These are phyloP conservation scores for Neurospora sp. DNA, from an alignment of 495 filamentous ascomycete genomes.

Conservation along the genomic window DNA sequence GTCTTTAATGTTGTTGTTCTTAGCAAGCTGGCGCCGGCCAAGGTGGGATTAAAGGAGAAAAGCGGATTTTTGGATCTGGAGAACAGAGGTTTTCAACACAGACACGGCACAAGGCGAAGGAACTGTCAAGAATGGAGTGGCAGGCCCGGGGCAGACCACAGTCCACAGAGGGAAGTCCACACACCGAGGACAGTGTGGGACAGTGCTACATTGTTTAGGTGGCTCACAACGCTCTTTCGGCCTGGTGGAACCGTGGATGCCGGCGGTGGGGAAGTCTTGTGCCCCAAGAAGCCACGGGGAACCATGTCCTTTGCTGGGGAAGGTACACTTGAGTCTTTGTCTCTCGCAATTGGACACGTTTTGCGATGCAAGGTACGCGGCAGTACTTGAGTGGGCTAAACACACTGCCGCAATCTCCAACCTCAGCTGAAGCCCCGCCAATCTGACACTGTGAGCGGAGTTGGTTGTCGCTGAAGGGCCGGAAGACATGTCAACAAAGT, in stretches of 20 bases:
- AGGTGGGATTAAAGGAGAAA: conserved; percentile 11
- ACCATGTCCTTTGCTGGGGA: not conserved
- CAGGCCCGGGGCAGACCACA: not conserved
- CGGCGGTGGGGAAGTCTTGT: not conserved
- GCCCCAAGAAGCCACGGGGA: not conserved
- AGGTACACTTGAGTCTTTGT: not conserved
- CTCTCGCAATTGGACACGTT: not conserved
- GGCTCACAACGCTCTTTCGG: not conserved
- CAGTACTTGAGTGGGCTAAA: conserved; percentile 2
- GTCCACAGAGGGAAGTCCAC: not conserved
- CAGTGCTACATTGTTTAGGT: not conserved
- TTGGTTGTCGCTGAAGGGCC: not conserved
- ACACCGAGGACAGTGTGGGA: not conserved
- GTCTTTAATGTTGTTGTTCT: not conserved
- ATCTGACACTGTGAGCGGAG: not conserved
- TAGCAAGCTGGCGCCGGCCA: not conserved
- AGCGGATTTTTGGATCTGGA: conserved; percentile 24
- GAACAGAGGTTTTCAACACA: conserved; percentile 13
- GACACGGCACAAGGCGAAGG: not conserved
- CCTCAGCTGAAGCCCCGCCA: not conserved
- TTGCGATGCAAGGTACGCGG: conserved; percentile 4
- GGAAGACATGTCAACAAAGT: not conserved
- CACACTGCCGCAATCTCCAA: not conserved
- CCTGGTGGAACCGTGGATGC: not conserved
- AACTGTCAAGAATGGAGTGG: not conserved